Evolutionary conservation across 257 asterid genomes (phyloP), one percentile per base, ranked within the genome.

Genomic region (Nicotiana attenuata): DNA sequence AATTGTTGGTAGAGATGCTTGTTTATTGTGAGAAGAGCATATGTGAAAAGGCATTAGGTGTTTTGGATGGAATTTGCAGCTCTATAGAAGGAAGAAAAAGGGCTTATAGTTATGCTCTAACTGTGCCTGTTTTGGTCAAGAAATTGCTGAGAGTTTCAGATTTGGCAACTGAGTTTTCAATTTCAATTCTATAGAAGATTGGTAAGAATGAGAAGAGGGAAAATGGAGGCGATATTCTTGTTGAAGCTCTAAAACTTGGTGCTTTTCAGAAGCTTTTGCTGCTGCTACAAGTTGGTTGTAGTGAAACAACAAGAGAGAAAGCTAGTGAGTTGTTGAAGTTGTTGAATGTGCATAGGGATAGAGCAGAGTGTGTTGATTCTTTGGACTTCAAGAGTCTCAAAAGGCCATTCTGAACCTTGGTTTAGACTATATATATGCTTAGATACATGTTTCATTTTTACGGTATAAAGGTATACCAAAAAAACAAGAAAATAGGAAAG

Each of bases 191-290:
- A 19, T 85, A 75, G 87, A 90, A 85, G 82, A 50, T 90, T 9
- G 78, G 81, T 10, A 80, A n/a, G n/a, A n/a, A n/a, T n/a, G n/a
- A n/a, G n/a, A n/a, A 83, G 5, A 33, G 9, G 19, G 82, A 28
- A 19, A 35, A 68, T 2, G 73, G 33, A 35, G 80, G 57, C 15
- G 80, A 45, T 77, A 67, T 78, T 66, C 41, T 81, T 77, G 80
- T 83, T 24, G 89, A 87, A 77, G 92, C 92, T 7, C 75, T 88
- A 10, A 82, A 86, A 86, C 66, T 81, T 10, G 96, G 96, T 20
- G 96, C 87, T 28, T 89, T 91, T 78, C 91, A 89, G 84, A 91
- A 90, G 87, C 67, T 91, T 17, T 45, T 90, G 85, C 10, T 90
- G 78, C 52, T 91, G 38, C 65, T 90, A 79, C 93, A 90, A 84